Conservation (phyloP, 2,329 filamentous ascomycete species). For the Xylariaceae sp. region DNA sequence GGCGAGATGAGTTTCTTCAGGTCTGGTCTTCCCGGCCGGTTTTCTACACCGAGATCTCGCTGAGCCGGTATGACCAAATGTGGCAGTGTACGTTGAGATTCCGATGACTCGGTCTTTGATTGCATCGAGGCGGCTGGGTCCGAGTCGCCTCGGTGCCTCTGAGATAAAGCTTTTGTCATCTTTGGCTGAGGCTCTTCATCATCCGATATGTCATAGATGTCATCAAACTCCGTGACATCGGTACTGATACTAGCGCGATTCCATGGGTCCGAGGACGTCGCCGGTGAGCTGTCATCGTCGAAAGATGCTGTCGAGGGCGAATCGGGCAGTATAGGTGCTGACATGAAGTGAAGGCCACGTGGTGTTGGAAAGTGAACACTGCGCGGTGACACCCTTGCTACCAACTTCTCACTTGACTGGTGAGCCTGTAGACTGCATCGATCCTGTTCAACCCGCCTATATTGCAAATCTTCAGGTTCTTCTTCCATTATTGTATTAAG, state of each 20-base stretch:
- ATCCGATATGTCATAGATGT: conserved; percentile 82
- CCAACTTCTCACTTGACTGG: conserved; percentile 47
- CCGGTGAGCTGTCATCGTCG: conserved; percentile 46
- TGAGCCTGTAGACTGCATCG: conserved; percentile 29
- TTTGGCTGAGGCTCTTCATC: conserved; percentile 58
- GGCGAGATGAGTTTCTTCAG: conserved; percentile 52
- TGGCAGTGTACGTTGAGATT: conserved; percentile 39
- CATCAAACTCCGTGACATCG: conserved; percentile 72
- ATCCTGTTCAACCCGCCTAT: conserved; percentile 27
- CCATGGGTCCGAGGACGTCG: conserved; percentile 58
- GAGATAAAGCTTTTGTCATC: conserved; percentile 40
- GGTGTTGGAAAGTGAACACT: conserved; percentile 69
- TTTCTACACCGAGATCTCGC: conserved; percentile 35
- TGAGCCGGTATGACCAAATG: conserved; percentile 51
- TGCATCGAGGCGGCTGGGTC: conserved; percentile 40
- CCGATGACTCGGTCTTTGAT: conserved; percentile 37
- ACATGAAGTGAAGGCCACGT: conserved; percentile 61
- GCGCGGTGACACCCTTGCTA: conserved; percentile 56
- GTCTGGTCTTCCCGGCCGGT: conserved; percentile 44
- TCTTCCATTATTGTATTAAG: conserved; percentile 67
- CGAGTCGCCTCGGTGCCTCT: conserved; percentile 36
- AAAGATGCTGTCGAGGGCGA: conserved; percentile 54
- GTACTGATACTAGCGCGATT: conserved; percentile 59
- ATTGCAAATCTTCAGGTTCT: conserved; percentile 40
- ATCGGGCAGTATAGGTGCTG: conserved; percentile 58